Evolutionary conservation across 2,329 filamentous ascomycete genomes (phyloP), one percentile per base, ranked within the genome.

Genomic region (Tolypocladium capitatum): DNA sequence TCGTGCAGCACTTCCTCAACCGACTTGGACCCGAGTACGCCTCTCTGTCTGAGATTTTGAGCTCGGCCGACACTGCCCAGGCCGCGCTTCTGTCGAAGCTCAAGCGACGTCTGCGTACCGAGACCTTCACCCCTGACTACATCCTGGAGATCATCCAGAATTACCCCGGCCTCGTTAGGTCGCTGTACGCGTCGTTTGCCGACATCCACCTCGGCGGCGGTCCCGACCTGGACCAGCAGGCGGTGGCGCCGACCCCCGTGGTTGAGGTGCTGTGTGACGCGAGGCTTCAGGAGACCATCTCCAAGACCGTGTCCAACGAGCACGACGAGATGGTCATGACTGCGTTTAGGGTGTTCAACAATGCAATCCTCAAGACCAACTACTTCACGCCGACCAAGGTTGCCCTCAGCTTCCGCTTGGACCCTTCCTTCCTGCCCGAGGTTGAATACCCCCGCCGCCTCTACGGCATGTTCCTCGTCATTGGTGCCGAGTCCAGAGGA

Each of bases 321-420:
- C 90, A 98, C 68, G 89, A 98, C 62, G 84, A 91, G 63, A 94
- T 96, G 83, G 92, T 98, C 56, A 94, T 98, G 88, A 88, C 82
- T 38, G 88, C 90, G 16, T 97, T 98, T 79, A 82, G 88, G 48
- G 83, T 92, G 52, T 98, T 98, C 80, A 98, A 98, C 73, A 82
- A 80, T 49, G 81, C 86, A 43, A 83, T 97, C 42, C 75, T 97
- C 56, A 98, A 97, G 79, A 98, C 92, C 57, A 98, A 98, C 73
- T 96, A 94, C 74, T 83, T 81, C 63, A 98, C 92, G 1, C 92
- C 92, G 0, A 98, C 92, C 54, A 98, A 98, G 76, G 91, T 98
- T 35, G 92, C 92, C 10, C 77, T 98, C 56, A 95, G 89, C 71
- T 98, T 98, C 80, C 86, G 92, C 47, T 72, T 98, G 52, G 84